phyloP scores from a whole-genome alignment of 2,329 filamentous ascomycete species.

The Alternaria arbusti region DNA sequence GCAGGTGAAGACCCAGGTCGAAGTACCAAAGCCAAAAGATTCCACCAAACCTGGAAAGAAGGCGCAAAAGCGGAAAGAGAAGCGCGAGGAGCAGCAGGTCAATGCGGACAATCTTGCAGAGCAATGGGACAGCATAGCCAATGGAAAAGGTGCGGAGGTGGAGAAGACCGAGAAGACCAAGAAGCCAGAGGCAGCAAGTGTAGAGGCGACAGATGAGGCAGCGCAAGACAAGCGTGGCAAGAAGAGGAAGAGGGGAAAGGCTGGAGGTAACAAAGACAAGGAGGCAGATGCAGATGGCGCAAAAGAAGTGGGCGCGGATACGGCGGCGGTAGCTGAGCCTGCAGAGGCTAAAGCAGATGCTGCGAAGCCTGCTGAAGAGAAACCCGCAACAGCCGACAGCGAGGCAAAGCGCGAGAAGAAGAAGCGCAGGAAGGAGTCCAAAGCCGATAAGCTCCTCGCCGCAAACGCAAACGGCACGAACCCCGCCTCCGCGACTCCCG shows the following conservation, averaged over 20 bases:
- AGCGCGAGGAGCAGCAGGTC: conserved; percentile 75
- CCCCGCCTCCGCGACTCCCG: conserved; percentile 3
- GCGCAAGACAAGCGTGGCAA: conserved; percentile 47
- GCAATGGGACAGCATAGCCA: conserved; percentile 41
- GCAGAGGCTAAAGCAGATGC: conserved; percentile 17
- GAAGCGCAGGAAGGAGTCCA: conserved; percentile 16
- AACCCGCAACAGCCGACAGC: conserved; percentile 17
- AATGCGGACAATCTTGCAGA: conserved; percentile 70
- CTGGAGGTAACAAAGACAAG: conserved; percentile 27
- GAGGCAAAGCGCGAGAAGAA: conserved; percentile 36
- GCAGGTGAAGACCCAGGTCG: conserved; percentile 74
- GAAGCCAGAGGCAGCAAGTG: conserved; percentile 67
- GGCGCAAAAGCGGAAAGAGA: conserved; percentile 60
- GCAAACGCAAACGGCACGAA: conserved; percentile 17
- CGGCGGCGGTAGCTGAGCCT: conserved; percentile 33
- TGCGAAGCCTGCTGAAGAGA: conserved; percentile 7
- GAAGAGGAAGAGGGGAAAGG: conserved; percentile 41
- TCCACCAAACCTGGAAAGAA: conserved; percentile 56
- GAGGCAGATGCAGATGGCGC: conserved; percentile 32
- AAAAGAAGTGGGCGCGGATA: conserved; percentile 21
- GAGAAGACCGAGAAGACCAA: conserved; percentile 50
- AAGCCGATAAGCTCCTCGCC: conserved; percentile 8
- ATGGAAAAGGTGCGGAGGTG: conserved; percentile 55
- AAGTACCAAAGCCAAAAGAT: conserved; percentile 45
- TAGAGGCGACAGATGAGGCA: conserved; percentile 32